phyloP scores from a whole-genome alignment of 257 asterid genomes.

The Jasminum sambac region DNA sequence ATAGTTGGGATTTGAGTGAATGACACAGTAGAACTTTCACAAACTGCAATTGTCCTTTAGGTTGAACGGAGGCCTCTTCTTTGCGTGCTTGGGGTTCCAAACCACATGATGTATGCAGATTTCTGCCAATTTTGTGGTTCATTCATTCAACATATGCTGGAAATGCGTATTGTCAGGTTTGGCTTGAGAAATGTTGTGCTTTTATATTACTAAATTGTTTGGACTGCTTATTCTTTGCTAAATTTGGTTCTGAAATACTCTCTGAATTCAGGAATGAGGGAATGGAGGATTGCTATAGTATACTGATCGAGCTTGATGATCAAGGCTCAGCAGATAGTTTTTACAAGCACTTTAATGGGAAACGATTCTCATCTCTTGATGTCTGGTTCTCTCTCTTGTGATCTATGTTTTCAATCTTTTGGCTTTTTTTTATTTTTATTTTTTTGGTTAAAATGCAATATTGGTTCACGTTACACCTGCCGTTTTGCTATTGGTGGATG shows the following conservation, averaged over 20 bases:
- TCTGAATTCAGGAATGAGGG: constrained; percentile 70
- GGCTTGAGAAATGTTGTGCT: constrained; percentile 12
- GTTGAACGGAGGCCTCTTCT: constrained; percentile 81
- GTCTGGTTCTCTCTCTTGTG: constrained; percentile 33
- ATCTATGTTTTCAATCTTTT: constrained; percentile 10
- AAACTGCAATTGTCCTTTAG: constrained; percentile 36
- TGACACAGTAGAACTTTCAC: neutral
- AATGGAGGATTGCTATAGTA: constrained; percentile 72
- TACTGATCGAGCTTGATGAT: constrained; percentile 72
- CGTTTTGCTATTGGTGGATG: constrained; percentile 12
- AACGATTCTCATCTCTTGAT: constrained; percentile 83
- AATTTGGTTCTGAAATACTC: constrained; percentile 22
- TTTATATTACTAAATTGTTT: neutral
- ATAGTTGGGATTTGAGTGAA: neutral
- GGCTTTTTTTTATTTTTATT: constrained; percentile 12
- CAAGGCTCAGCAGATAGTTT: constrained; percentile 81
- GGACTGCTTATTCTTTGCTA: constrained; percentile 11
- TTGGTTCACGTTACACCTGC: neutral
- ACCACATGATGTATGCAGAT: constrained; percentile 95
- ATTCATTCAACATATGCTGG: constrained; percentile 75
- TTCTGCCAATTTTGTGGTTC: constrained; percentile 95
- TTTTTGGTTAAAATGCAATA: neutral
- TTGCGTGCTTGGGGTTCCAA: constrained; percentile 90
- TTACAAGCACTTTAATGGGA: constrained; percentile 70
- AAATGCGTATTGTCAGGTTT: constrained; percentile 94